Conservation (phyloP, 768 basidiomycete species). For the Gymnopilus dilepis region DNA sequence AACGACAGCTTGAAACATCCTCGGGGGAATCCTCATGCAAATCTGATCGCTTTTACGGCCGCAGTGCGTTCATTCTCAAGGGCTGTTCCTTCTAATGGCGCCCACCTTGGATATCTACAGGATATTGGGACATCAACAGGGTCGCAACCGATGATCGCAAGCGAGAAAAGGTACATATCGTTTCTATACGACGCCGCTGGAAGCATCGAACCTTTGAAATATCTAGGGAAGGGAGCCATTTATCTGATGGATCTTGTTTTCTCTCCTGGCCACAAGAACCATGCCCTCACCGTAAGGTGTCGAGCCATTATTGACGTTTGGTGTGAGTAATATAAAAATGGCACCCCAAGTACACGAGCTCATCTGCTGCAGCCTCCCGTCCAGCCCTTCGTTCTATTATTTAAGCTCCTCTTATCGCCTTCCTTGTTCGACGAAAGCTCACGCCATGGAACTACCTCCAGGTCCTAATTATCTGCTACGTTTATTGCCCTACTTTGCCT, state of each 20-base stretch:
- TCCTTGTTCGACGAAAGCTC: background rate
- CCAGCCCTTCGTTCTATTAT: background rate
- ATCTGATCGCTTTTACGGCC: background rate
- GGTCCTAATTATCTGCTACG: conserved; percentile 20
- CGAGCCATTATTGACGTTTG: conserved; percentile 1
- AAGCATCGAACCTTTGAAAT: background rate
- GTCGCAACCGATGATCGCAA: background rate
- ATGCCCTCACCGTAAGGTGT: conserved; percentile 5
- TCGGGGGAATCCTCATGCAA: background rate
- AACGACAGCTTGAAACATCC: background rate
- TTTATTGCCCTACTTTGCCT: conserved; percentile 17
- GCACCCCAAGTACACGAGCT: conserved; percentile 8
- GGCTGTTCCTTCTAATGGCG: background rate
- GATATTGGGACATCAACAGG: conserved; percentile 6
- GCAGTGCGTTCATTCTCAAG: too few species aligned
- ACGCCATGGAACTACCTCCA: conserved; percentile 23
- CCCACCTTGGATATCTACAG: background rate
- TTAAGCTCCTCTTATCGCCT: conserved; percentile 2
- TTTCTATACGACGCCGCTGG: conserved; percentile 6
- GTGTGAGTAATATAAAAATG: conserved; percentile 11
- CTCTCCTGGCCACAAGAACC: background rate
- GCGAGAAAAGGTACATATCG: conserved; percentile 1
- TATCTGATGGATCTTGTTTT: conserved; percentile 8
- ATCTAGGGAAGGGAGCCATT: background rate
- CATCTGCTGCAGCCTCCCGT: background rate